Base-by-base conservation (phyloP, 805 yeast genomes). In the Candida chauliodis region DNA sequence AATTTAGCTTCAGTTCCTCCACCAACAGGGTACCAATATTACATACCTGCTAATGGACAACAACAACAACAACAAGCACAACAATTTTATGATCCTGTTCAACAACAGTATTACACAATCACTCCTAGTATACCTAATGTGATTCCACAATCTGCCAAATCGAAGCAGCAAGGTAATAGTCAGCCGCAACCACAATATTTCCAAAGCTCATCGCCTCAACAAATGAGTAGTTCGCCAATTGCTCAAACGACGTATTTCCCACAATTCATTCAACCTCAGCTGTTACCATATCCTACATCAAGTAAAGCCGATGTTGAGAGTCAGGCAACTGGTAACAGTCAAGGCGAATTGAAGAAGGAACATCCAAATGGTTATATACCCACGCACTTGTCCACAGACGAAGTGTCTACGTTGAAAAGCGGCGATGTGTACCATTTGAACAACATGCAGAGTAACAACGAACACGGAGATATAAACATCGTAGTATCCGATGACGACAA, bases 81-180 rank as follows among this genome's bases (percentile, higher is more conserved):
- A 44, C 70, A 62, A 42, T 64, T 62, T 40, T 68, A 65, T 46
- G 72, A 67, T 41, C 73, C 73, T 1, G 63, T 64, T 5, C 69
- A 62, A 51, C 72, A 67, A 48, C 72, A 66, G 42, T 66, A 61
- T 40, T 67, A 54, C 42, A 67, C 67, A 9, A 52, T 67, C 29
- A 59, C 65, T 19, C 70, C 70, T 11, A 49, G 53, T 20, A 49
- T 58, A n/a, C 61, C 60, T 4, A 35, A 22, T 8, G 21, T 24
- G 5, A 56, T 53, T 30, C 47, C 55, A 2, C 56, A 42, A 21
- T 45, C 46, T 23, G 45, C 52, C 4, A 46, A 53, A 11, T 61
- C 56, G 8, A 53, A 48, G 17, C 36, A 31, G 32, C 39, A 33
- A 31, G 16, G 8, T 24, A 23, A 8, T 15, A 24, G 13, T n/a